Evolutionary conservation across 1,139 yeast species (phyloP).

Genomic region (Saccharomyces pastorianus): DNA sequence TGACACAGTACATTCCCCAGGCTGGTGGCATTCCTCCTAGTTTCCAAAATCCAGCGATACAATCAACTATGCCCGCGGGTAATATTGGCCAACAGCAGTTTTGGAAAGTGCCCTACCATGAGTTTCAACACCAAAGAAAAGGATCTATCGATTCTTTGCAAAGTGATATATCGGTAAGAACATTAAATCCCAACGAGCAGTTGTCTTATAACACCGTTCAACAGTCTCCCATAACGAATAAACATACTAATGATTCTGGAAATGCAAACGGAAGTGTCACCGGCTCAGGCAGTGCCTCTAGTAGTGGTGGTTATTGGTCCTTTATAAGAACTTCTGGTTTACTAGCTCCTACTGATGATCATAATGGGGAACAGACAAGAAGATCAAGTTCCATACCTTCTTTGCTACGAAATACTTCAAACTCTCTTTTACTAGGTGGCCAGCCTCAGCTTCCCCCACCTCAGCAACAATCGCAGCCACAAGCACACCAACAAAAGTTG

Average conservation of each 20-base stretch:
- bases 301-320: constrained; percentile 17
- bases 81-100: constrained; percentile 23
- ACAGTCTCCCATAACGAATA: constrained; percentile 12
- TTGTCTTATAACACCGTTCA: constrained; percentile 12
- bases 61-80: neutral
- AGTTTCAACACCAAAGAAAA: constrained; percentile 26
- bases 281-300: constrained; percentile 9
- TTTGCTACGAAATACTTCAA: constrained; percentile 17
- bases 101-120: constrained; percentile 32
- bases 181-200: constrained; percentile 16
- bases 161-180: constrained; percentile 24
- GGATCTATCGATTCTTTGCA: constrained; percentile 27
- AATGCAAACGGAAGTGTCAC: constrained; percentile 6
- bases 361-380: constrained; percentile 15
- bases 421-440: constrained; percentile 9
- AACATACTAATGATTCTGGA: constrained; percentile 14
- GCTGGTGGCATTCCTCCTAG: constrained; percentile 3
- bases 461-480: constrained; percentile 7
- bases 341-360: constrained; percentile 12
- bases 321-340: constrained; percentile 13
- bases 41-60: neutral
- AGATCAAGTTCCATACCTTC: constrained; percentile 22
- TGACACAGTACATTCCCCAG: constrained; percentile 26
- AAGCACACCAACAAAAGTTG: constrained; percentile 8
- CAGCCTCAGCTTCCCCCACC: constrained; percentile 21